These are phyloP conservation scores for Thelephora terrestris DNA, from an alignment of 1,284 basidiomycete genomes.

Conservation along the genomic window DNA sequence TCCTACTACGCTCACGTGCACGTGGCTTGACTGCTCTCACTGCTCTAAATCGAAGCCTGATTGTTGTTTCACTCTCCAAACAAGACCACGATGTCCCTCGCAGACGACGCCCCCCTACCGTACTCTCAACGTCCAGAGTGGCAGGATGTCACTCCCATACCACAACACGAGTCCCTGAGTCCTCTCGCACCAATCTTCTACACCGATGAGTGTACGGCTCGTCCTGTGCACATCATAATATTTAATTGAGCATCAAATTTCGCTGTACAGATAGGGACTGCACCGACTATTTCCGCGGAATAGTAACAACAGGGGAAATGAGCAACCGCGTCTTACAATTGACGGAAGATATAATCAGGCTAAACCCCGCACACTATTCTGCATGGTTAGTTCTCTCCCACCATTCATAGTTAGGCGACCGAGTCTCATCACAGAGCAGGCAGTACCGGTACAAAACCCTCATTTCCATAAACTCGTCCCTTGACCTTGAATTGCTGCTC, in stretches of 20 bases:
- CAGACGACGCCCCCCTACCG: slow-evolving; percentile 17
- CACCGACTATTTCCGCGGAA: slow-evolving; percentile 83
- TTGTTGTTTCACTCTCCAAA: too few relatives aligned
- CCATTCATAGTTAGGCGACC: slow-evolving; percentile 3
- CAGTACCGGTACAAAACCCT: slow-evolving; percentile 88
- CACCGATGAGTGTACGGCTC: slow-evolving; percentile 67
- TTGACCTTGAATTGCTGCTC: slow-evolving; percentile 66
- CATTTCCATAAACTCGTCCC: slow-evolving; percentile 50
- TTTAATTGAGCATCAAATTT: slow-evolving; percentile 4
- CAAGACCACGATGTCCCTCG: not conserved
- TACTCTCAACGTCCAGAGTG: slow-evolving; percentile 65
- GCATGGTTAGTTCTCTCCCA: slow-evolving; percentile 58
- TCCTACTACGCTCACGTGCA: too few relatives aligned
- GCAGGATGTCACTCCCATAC: slow-evolving; percentile 69
- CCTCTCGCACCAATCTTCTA: slow-evolving; percentile 89
- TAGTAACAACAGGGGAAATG: slow-evolving; percentile 68
- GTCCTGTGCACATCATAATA: slow-evolving; percentile 2
- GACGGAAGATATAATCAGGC: slow-evolving; percentile 75
- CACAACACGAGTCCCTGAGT: slow-evolving; percentile 70
- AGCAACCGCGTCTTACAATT: slow-evolving; percentile 73
- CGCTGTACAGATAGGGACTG: slow-evolving; percentile 71
- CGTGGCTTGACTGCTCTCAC: too few relatives aligned
- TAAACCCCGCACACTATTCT: slow-evolving; percentile 91
- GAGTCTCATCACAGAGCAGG: slow-evolving; percentile 35
- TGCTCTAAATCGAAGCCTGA: too few relatives aligned